Conservation (phyloP, 331 rosid species). For the Pyracantha coccinea region DNA sequence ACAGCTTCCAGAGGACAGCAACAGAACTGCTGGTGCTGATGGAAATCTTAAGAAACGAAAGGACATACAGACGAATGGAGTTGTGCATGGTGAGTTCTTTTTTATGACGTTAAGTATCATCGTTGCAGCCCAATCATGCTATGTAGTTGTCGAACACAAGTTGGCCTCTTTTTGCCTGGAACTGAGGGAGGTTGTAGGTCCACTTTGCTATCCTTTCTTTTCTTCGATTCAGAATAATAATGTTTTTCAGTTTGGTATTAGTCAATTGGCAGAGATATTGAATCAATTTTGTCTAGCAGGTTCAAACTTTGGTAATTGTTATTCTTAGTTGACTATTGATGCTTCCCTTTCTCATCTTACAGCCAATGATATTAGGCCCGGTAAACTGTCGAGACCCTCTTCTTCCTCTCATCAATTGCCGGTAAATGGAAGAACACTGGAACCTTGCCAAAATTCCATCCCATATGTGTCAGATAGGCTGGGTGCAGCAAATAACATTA, state of each 20-base stretch:
- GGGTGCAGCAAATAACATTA: conserved; percentile 28
- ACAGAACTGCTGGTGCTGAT: conserved; percentile 29
- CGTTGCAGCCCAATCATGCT: conserved; percentile 17
- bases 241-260: neutral
- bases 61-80: conserved; percentile 66
- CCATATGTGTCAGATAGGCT: conserved; percentile 34
- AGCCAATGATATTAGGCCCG: conserved; percentile 61
- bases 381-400: conserved; percentile 48
- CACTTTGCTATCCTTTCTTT: conserved; percentile 3
- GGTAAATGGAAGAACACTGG: conserved; percentile 67
- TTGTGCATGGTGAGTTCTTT: conserved; percentile 71
- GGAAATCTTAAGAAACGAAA: conserved; percentile 70
- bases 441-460: conserved; percentile 45
- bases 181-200: conserved; percentile 13
- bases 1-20: conserved; percentile 33
- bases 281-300: conserved; percentile 17
- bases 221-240: neutral
- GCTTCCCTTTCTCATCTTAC: conserved; percentile 36
- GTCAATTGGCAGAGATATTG: conserved; percentile 4
- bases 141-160: conserved; percentile 12
- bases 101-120: conserved; percentile 1
- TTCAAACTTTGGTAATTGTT: conserved; percentile 11
- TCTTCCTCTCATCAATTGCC: conserved; percentile 31
- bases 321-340: conserved; percentile 24
- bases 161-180: conserved; percentile 2